Percentiles rank a stretch among this genome's conserved stretches.
Evolutionary conservation across 1,284 basidiomycete species (phyloP).

Genomic region (Phellopilus nigrolimitatus): DNA sequence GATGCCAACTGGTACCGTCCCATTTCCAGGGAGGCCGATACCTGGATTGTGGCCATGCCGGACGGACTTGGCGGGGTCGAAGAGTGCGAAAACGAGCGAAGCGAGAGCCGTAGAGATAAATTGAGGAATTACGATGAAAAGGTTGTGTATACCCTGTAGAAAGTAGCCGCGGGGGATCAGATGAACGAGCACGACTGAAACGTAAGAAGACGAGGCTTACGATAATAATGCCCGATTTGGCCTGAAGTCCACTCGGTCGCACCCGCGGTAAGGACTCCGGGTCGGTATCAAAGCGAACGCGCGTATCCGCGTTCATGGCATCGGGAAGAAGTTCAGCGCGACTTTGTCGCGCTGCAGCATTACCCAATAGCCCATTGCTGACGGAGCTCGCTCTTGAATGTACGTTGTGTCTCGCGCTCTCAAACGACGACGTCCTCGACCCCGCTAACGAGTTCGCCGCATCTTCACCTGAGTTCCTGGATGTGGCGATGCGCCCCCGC

Average conservation of each 20-base stretch:
- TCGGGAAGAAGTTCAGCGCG: constrained; percentile 24
- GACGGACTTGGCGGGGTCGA: constrained; percentile 53
- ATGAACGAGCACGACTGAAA: too few species aligned
- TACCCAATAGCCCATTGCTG: constrained; percentile 35
- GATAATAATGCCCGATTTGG: constrained; percentile 87
- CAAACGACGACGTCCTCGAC: constrained; percentile 20
- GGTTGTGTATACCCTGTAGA: constrained; percentile 81
- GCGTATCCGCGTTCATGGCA: constrained; percentile 17
- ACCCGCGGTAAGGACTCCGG: constrained; percentile 2
- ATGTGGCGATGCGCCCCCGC: background rate
- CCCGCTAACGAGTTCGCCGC: constrained; percentile 2
- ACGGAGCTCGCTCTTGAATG: background rate
- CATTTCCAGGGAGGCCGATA: constrained; percentile 22
- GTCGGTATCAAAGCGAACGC: constrained; percentile 16
- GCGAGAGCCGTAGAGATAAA: constrained; percentile 67
- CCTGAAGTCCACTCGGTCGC: constrained; percentile 44
- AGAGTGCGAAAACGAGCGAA: constrained; percentile 59
- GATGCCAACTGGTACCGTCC: constrained; percentile 24
- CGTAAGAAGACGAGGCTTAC: too few species aligned
- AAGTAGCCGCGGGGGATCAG: constrained; percentile 6
- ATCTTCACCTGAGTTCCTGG: constrained; percentile 12
- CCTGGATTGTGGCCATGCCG: constrained; percentile 28
- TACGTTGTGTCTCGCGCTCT: constrained; percentile 7
- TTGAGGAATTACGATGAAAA: constrained; percentile 79
- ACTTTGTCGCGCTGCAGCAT: constrained; percentile 43